A percentile compares a stretch with the other conserved stretches of the same genome.
phyloP scores from a whole-genome alignment of 148 eudicot genomes.

The Silene latifolia region DNA sequence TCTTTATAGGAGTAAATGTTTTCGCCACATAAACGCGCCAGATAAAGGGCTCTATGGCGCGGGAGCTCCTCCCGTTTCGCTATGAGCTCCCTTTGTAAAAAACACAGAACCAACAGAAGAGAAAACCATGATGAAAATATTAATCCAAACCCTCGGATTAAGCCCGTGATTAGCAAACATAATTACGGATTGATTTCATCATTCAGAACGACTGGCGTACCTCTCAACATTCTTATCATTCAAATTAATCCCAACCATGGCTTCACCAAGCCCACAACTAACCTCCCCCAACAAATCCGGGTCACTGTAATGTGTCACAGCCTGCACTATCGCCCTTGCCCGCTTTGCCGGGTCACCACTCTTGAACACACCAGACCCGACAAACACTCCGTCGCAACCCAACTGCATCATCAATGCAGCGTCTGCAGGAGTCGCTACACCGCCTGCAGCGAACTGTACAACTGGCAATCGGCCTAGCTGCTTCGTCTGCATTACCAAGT shows the following conservation, averaged over 20 bases:
- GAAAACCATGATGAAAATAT: not conserved
- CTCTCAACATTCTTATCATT: slow-evolving; percentile 72
- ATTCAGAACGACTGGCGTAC: slow-evolving; percentile 69
- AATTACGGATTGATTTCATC: not conserved
- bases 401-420: slow-evolving; percentile 97
- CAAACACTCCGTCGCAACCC: slow-evolving; percentile 86
- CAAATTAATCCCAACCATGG: slow-evolving; percentile 84
- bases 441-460: slow-evolving; percentile 91
- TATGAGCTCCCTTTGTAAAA: too few relatives aligned
- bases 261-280: slow-evolving; percentile 85
- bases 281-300: slow-evolving; percentile 68
- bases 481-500: slow-evolving; percentile 80
- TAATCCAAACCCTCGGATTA: not conserved
- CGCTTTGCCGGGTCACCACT: slow-evolving; percentile 66
- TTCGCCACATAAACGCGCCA: not conserved
- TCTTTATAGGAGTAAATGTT: not conserved
- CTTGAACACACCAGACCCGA: slow-evolving; percentile 82
- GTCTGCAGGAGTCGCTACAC: slow-evolving; percentile 86
- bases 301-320: slow-evolving; percentile 87
- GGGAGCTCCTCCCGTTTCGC: too few relatives aligned
- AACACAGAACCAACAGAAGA: not conserved
- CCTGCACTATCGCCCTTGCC: slow-evolving; percentile 79
- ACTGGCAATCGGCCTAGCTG: slow-evolving; percentile 88
- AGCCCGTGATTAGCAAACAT: not conserved
- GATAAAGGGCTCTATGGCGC: too few relatives aligned